Percentiles rank a stretch among this genome's conserved stretches.
Conservation (phyloP, 2,329 filamentous ascomycete genomes). For the Massarina eburnea region DNA sequence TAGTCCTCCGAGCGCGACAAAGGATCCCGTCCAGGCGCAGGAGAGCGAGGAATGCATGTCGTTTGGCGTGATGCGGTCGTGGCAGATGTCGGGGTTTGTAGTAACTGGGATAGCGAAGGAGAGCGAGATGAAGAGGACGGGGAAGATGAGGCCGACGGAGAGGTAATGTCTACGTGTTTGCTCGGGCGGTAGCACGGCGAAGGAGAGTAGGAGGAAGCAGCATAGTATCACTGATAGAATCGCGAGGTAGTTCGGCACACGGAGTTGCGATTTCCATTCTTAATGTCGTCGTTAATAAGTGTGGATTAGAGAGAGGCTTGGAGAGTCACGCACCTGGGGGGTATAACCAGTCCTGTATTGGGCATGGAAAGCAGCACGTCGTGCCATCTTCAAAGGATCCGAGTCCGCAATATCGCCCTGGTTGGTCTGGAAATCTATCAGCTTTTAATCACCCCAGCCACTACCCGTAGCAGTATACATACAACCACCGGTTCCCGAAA, state of each 20-base stretch:
- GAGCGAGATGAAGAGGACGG: constrained; percentile 74
- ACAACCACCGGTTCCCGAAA: constrained; percentile 24
- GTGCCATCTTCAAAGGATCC: constrained; percentile 48
- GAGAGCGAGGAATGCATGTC: constrained; percentile 73
- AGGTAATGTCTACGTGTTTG: constrained; percentile 88
- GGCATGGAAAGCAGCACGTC: constrained; percentile 82
- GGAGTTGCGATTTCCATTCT: constrained; percentile 39
- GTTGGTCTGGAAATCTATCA: constrained; percentile 40
- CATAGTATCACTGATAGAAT: constrained; percentile 70
- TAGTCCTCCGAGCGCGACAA: constrained; percentile 79
- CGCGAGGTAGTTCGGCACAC: constrained; percentile 73
- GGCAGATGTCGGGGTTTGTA: constrained; percentile 72
- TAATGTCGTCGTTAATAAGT: neutral
- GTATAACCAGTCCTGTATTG: constrained; percentile 73
- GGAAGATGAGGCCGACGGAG: constrained; percentile 74
- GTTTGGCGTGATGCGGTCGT: constrained; percentile 81
- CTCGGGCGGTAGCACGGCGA: constrained; percentile 74
- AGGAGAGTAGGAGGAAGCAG: constrained; percentile 73
- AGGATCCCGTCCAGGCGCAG: constrained; percentile 78
- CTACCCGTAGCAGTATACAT: constrained; percentile 5
- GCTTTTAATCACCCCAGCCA: neutral
- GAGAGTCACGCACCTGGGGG: constrained; percentile 47
- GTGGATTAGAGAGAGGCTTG: neutral
- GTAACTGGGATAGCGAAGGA: constrained; percentile 82
- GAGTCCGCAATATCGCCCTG: constrained; percentile 56